A percentile compares a stretch with the other conserved stretches of the same genome.
Evolutionary conservation across 2,329 filamentous ascomycete species (phyloP).

Genomic region (Fusarium sarcochroum): DNA sequence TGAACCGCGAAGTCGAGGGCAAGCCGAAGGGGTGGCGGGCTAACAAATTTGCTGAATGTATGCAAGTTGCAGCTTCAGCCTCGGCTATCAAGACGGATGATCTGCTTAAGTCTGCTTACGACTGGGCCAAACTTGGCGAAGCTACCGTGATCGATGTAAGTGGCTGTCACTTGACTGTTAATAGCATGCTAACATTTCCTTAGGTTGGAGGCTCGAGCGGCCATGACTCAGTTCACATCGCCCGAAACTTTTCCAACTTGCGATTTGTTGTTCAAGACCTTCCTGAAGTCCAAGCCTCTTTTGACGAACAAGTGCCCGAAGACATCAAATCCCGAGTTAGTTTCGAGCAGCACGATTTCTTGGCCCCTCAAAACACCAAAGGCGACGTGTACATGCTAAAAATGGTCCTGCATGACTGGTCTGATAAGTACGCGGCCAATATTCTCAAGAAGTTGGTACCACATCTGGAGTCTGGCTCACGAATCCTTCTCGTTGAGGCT

Average conservation of each 20-base stretch:
- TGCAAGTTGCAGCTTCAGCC: slow-evolving; percentile 16
- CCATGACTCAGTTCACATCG: slow-evolving; percentile 42
- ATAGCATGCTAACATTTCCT: neutral
- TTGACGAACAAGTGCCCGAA: slow-evolving; percentile 6
- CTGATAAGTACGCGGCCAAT: slow-evolving; percentile 57
- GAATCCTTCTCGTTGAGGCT: slow-evolving; percentile 55
- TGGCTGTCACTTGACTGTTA: neutral
- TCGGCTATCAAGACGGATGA: slow-evolving; percentile 22
- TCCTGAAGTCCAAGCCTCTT: slow-evolving; percentile 50
- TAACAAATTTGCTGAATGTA: slow-evolving; percentile 33
- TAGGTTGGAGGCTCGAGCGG: slow-evolving; percentile 49
- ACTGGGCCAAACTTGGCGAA: slow-evolving; percentile 45
- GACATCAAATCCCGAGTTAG: slow-evolving; percentile 52
- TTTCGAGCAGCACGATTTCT: slow-evolving; percentile 56
- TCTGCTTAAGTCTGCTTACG: slow-evolving; percentile 25
- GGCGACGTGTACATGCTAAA: slow-evolving; percentile 67
- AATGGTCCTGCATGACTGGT: slow-evolving; percentile 68
- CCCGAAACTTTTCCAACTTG: slow-evolving; percentile 42
- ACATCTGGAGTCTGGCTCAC: slow-evolving; percentile 59
- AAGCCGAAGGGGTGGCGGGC: slow-evolving; percentile 33
- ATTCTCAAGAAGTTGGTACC: slow-evolving; percentile 60
- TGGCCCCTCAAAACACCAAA: slow-evolving; percentile 52
- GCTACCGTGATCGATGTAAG: slow-evolving; percentile 50
- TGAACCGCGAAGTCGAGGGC: slow-evolving; percentile 28
- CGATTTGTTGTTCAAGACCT: slow-evolving; percentile 67